Conservation (phyloP, 352 stramenopile species). For the Phytophthora podocarpi region DNA sequence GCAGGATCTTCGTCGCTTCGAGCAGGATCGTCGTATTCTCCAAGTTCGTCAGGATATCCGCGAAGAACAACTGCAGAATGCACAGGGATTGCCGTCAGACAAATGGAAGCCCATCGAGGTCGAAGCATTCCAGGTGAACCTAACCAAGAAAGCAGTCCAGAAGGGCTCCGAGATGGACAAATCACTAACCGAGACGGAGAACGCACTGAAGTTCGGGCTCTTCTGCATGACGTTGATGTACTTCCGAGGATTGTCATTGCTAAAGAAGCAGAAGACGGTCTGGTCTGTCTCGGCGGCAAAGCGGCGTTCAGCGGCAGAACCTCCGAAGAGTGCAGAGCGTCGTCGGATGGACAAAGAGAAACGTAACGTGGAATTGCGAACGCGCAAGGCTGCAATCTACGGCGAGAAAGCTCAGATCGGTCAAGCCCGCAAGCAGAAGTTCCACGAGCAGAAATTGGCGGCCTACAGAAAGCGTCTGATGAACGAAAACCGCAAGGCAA, state of each 20-base stretch:
- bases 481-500: slow-evolving; percentile 64
- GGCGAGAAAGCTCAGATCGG: slow-evolving; percentile 66
- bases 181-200: slow-evolving; percentile 87
- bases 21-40: slow-evolving; percentile 54
- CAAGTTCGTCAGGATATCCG: slow-evolving; percentile 37
- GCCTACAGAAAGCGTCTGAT: slow-evolving; percentile 72
- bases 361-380: slow-evolving; percentile 44
- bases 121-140: slow-evolving; percentile 53
- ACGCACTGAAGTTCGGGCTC: slow-evolving; percentile 94
- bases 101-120: slow-evolving; percentile 84
- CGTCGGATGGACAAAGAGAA: slow-evolving; percentile 60
- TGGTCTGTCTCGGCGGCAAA: slow-evolving; percentile 67
- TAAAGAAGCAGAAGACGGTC: slow-evolving; percentile 83
- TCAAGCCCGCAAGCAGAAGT: slow-evolving; percentile 63
- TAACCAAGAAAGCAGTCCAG: slow-evolving; percentile 66
- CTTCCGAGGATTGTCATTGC: slow-evolving; percentile 90
- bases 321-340: slow-evolving; percentile 45
- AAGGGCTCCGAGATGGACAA: slow-evolving; percentile 71
- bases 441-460: slow-evolving; percentile 65
- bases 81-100: slow-evolving; percentile 59
- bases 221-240: slow-evolving; percentile 98
- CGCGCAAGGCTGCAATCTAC: slow-evolving; percentile 45
- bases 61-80: slow-evolving; percentile 40
- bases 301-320: slow-evolving; percentile 1
- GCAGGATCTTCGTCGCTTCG: slow-evolving; percentile 66